Conservation (phyloP, 2,329 filamentous ascomycete genomes). For the Pseudogymnoascus sp. region DNA sequence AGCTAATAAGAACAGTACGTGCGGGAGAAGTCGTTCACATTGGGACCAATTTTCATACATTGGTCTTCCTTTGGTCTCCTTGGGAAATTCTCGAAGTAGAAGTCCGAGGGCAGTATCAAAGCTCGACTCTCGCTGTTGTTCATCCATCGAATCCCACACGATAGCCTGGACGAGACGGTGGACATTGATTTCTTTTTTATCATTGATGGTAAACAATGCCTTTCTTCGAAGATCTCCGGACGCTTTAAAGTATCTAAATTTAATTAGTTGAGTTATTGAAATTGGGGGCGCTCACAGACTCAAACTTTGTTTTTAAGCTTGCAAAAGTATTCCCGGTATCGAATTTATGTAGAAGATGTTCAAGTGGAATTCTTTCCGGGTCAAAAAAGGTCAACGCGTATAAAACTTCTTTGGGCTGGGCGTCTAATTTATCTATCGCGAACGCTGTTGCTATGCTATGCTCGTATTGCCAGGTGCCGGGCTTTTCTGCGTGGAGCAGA, state of each 20-base stretch:
- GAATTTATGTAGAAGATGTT: not conserved
- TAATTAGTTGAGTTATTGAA: not conserved
- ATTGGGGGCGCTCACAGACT: not conserved
- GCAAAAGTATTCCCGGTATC: not conserved
- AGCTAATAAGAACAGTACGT: not conserved
- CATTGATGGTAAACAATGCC: not conserved
- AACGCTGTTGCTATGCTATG: not conserved
- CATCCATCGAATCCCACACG: not conserved
- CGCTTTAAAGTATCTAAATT: not conserved
- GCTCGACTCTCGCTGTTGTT: not conserved
- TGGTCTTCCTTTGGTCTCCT: not conserved
- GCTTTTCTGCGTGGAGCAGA: not conserved
- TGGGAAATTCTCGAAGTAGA: not conserved
- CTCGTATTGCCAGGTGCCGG: not conserved
- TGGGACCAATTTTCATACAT: not conserved
- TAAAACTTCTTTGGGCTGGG: not conserved
- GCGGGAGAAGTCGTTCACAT: not conserved
- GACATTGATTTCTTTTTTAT: not conserved
- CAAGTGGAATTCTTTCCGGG: not conserved
- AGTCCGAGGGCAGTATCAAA: not conserved
- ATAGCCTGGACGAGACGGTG: not conserved
- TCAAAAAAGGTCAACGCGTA: not conserved
- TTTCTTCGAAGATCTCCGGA: not conserved
- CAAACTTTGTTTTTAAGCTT: not conserved
- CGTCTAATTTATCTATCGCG: not conserved